Conservation (phyloP, 78 protist genomes). For the Anaeramoeba flamelloides region DNA sequence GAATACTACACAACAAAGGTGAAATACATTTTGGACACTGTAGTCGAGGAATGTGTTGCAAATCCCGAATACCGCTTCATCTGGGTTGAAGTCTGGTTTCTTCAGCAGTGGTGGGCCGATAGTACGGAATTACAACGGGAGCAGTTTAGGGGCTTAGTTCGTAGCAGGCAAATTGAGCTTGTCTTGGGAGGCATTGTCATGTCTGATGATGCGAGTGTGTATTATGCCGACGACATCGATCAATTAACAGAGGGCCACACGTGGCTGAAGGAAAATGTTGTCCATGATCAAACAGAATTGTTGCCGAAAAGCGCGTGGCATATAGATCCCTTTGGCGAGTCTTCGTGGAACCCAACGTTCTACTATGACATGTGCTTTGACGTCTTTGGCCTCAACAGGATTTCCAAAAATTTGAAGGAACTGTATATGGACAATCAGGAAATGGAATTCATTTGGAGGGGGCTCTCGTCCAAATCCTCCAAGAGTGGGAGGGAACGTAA, state of each 20-base stretch:
- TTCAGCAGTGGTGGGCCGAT: constrained; percentile 32
- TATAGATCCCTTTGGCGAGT: neutral
- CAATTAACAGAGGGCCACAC: constrained; percentile 57
- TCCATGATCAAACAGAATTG: neutral
- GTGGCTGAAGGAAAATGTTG: constrained; percentile 20
- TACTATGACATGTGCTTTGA: neutral
- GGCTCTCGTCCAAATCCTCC: too few relatives aligned
- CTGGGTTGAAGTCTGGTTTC: constrained; percentile 37
- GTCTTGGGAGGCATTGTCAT: constrained; percentile 48
- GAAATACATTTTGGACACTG: constrained; percentile 6
- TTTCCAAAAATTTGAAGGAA: neutral
- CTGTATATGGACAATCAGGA: neutral
- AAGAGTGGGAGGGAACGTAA: too few relatives aligned
- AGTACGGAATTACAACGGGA: neutral
- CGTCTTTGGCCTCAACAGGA: neutral
- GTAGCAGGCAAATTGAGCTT: constrained; percentile 31
- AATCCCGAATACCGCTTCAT: constrained; percentile 18
- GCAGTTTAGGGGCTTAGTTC: constrained; percentile 7
- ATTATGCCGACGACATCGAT: constrained; percentile 25
- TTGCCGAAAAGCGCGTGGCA: neutral
- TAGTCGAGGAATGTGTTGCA: neutral
- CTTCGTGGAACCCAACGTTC: neutral
- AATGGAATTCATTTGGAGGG: neutral
- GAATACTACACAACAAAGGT: constrained; percentile 18
- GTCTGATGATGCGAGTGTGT: constrained; percentile 54